Base-by-base conservation (phyloP, 345 rosid species). In the Acer yangbiense region DNA sequence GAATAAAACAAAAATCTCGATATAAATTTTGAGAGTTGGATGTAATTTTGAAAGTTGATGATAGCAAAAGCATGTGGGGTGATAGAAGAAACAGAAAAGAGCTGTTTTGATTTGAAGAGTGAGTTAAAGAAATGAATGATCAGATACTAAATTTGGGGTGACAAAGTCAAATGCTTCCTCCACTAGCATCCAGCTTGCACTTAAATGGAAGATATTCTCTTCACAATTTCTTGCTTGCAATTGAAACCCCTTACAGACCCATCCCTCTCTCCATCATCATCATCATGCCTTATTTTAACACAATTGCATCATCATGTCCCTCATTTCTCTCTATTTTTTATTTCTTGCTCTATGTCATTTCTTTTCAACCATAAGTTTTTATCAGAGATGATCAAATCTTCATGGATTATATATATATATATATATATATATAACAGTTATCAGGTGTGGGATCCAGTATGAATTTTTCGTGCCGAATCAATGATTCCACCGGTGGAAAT, bases 161-260 rank as follows among this genome's bases (percentile, higher is more conserved):
- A 86, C 89, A 84, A 73, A 21, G 18, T 39, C 72, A 69, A 78
- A 69, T 84, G 85, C 72, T 32, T 44, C 20, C 71, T 25, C 81
- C 89, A 86, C 85, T 80, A 78, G 13, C 79, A 23, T 74, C 78
- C 76, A 76, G 65, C 41, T 48, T 76, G 75, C 79, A 83, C 77
- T 43, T 74, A 77, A 79, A 74, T 11, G 60, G 76, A 81, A 76
- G 75, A 70, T 78, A 77, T 68, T 78, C 85, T 71, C 62, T 61
- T 76, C 66, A 55, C 52, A 61, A 64, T 23, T 72, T 76, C 70
- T 84, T 78, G 82, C 77, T 50, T 80, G 81, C 78, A 79, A 44
- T 73, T 73, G 73, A 76, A 83, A 73, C 32, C 75, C 32, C 68
- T 67, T 39, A 27, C 52, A 9, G 39, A 64, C 60, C 61, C 29